These are phyloP conservation scores for Sugiyamaella grinbergsii DNA, from an alignment of 1,139 yeast species.

Conservation along the genomic window DNA sequence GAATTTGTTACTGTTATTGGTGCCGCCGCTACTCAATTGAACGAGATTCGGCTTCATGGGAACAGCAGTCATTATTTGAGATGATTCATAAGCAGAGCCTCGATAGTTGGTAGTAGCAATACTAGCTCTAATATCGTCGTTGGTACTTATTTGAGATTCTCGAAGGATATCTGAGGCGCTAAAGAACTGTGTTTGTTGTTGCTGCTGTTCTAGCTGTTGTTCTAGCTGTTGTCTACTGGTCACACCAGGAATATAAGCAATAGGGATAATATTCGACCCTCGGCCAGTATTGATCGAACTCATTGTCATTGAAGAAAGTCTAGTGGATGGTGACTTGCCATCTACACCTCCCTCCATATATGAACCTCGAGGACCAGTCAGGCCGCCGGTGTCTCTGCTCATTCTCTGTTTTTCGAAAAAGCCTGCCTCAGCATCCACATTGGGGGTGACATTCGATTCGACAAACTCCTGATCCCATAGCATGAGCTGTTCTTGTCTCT, in stretches of 20 bases:
- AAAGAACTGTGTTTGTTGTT: slow-evolving; percentile 27
- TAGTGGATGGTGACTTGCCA: not conserved
- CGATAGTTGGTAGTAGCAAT: slow-evolving; percentile 41
- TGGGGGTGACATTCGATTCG: slow-evolving; percentile 19
- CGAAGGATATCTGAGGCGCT: slow-evolving; percentile 32
- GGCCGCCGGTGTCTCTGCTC: slow-evolving; percentile 9
- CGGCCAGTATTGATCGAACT: slow-evolving; percentile 49
- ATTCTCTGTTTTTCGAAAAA: slow-evolving; percentile 24
- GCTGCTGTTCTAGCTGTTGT: slow-evolving; percentile 23
- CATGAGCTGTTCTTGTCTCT: slow-evolving; percentile 17
- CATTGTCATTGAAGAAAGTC: slow-evolving; percentile 33
- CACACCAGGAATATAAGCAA: slow-evolving; percentile 93
- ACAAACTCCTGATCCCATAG: slow-evolving; percentile 12
- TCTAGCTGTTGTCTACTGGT: slow-evolving; percentile 31
- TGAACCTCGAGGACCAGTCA: too few species aligned
- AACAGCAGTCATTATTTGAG: slow-evolving; percentile 38
- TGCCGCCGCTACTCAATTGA: slow-evolving; percentile 32
- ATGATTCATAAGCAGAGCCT: slow-evolving; percentile 39
- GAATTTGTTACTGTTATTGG: not conserved
- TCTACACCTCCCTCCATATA: slow-evolving; percentile 3
- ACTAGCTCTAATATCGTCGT: slow-evolving; percentile 33
- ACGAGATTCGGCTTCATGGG: slow-evolving; percentile 40
- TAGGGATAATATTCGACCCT: slow-evolving; percentile 88
- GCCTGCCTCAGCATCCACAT: slow-evolving; percentile 28
- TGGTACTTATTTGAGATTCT: slow-evolving; percentile 28